Percentiles rank a stretch among this genome's conserved stretches.
Evolutionary conservation across 2,329 filamentous ascomycete genomes (phyloP).

Genomic region (Pseudogymnoascus pannorum): DNA sequence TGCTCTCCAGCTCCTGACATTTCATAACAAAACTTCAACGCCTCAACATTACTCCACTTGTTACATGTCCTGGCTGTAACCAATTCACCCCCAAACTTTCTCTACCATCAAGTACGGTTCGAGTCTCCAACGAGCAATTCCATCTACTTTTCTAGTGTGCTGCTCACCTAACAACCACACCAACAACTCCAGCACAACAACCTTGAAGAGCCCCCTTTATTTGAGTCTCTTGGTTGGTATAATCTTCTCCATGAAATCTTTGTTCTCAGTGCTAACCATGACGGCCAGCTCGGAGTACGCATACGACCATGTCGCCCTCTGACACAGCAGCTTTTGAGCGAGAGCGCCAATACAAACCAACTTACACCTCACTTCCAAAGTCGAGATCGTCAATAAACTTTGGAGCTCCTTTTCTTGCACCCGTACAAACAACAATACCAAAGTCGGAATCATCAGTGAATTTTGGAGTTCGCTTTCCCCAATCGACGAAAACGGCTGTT

Average conservation of each 20-base stretch:
- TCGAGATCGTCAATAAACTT: not conserved
- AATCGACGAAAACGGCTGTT: not conserved
- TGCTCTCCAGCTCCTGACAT: not conserved
- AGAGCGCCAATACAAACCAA: conserved; percentile 10
- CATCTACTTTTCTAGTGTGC: not conserved
- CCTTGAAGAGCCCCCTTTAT: not conserved
- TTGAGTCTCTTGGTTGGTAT: not conserved
- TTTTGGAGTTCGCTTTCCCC: not conserved
- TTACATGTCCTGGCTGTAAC: not conserved
- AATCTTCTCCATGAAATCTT: not conserved
- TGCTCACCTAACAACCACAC: not conserved
- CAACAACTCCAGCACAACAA: not conserved
- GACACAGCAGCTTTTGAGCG: not conserved
- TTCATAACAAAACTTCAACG: not conserved
- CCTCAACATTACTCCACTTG: not conserved
- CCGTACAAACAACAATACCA: not conserved
- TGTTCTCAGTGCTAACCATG: not conserved
- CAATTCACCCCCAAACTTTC: no score
- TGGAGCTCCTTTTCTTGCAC: conserved; percentile 7
- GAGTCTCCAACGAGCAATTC: not conserved
- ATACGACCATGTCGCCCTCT: not conserved
- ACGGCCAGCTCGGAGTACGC: not conserved
- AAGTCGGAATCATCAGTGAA: not conserved
- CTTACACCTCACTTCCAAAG: conserved; percentile 3
- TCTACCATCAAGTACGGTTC: not conserved